Conservation (phyloP, 805 yeast species). For the Wickerhamomyces silvicola region DNA sequence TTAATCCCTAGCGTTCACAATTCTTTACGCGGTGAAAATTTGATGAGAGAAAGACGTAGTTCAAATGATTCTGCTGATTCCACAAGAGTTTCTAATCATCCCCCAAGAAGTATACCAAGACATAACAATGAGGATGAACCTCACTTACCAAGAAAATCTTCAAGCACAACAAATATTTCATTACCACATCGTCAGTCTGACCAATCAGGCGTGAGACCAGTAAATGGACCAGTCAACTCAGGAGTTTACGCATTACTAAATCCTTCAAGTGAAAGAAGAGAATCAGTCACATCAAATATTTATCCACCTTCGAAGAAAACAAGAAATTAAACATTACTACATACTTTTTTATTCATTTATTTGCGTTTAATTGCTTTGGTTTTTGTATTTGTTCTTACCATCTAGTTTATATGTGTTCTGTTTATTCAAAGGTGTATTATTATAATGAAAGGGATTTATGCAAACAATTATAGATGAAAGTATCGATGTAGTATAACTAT, state of each 20-base stretch:
- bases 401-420: no score
- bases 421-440: no score
- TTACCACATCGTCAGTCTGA: constrained; percentile 1
- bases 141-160: constrained; percentile 10
- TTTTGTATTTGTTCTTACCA: no score
- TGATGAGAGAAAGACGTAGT: constrained; percentile 17
- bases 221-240: not conserved
- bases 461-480: no score
- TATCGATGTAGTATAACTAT: no score
- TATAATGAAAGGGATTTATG: no score
- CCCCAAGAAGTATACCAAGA: constrained; percentile 19
- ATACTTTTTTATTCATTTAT: no score
- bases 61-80: constrained; percentile 15
- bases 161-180: constrained; percentile 12
- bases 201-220: not conserved
- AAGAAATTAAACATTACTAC: no score
- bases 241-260: not conserved
- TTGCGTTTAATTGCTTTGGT: no score
- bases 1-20: constrained; percentile 12
- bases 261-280: no score
- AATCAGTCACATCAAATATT: no score
- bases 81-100: constrained; percentile 10
- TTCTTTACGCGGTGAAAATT: constrained; percentile 9
- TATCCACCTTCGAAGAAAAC: no score
- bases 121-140: constrained; percentile 3